Evolutionary conservation across 108 stramenopile genomes (phyloP).

Genomic region (Ochromonas danica): DNA sequence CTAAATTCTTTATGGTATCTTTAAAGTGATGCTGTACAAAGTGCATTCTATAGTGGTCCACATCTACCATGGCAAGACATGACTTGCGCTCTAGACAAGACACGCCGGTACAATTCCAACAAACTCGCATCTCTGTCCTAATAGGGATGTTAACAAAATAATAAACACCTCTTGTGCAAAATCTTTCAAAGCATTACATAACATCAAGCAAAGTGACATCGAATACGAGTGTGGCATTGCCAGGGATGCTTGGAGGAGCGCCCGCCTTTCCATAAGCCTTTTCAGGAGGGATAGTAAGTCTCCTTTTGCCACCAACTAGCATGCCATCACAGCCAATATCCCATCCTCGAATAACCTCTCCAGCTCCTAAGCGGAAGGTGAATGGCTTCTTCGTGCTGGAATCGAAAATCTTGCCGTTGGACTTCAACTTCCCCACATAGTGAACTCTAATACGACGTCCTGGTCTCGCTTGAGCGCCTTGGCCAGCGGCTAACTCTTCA

Average conservation of each 20-base stretch:
- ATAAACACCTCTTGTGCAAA: no score
- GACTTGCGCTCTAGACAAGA: not conserved
- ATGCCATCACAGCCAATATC: conserved; percentile 26
- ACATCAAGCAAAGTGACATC: conserved; percentile 35
- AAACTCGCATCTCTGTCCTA: no score
- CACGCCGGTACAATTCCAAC: no score
- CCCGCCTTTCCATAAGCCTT: conserved; percentile 28
- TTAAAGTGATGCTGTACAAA: no score
- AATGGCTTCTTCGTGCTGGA: conserved; percentile 27
- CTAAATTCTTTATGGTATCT: no score
- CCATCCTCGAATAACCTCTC: conserved; percentile 34
- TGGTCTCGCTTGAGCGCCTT: not conserved
- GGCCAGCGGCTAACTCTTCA: not conserved
- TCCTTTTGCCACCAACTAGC: not conserved
- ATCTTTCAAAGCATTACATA: no score
- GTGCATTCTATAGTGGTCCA: no score
- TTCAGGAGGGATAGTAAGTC: conserved; percentile 31
- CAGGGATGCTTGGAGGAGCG: conserved; percentile 24
- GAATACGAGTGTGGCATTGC: conserved; percentile 33
- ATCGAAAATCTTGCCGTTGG: conserved; percentile 28
- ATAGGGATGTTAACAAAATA: no score
- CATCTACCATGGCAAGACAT: no score
- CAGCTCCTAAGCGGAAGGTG: not conserved
- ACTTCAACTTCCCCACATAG: conserved; percentile 34
- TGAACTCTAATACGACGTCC: conserved; percentile 4